Evolutionary conservation across 805 yeast species (phyloP).

Genomic region (Myxozyma lipomycoides): DNA sequence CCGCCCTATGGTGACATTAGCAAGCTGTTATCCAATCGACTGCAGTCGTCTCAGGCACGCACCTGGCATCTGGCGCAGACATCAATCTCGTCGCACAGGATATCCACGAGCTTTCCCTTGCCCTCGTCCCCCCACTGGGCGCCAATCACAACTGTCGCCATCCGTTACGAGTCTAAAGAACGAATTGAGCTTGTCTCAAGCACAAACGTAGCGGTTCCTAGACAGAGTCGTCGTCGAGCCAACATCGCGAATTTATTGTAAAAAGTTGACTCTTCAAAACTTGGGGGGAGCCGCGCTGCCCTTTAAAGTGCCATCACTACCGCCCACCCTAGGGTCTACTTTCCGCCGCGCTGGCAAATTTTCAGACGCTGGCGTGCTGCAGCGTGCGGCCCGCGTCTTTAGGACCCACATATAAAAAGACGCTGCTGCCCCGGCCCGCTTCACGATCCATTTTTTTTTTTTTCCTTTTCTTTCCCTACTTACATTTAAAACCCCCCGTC

Average conservation of each 20-base stretch:
- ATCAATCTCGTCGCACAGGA: conserved; percentile 90
- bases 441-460: no score
- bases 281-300: no score
- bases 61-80: conserved; percentile 87
- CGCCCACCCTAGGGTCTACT: no score
- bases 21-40: background rate
- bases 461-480: conserved; percentile 4
- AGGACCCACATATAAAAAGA: no score
- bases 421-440: no score
- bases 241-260: no score
- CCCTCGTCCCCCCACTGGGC: conserved; percentile 99
- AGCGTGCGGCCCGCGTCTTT: no score
- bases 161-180: background rate
- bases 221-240: no score
- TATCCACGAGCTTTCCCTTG: conserved; percentile 94
- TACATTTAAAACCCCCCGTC: conserved; percentile 23
- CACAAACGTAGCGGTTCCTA: no score
- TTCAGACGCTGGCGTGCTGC: no score
- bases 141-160: conserved; percentile 81
- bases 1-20: conserved; percentile 65
- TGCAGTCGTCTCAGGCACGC: conserved; percentile 4
- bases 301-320: no score
- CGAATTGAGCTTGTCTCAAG: background rate
- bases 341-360: no score
- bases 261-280: background rate